Conservation (phyloP, 768 basidiomycete species). For the Trametes coccinea region DNA sequence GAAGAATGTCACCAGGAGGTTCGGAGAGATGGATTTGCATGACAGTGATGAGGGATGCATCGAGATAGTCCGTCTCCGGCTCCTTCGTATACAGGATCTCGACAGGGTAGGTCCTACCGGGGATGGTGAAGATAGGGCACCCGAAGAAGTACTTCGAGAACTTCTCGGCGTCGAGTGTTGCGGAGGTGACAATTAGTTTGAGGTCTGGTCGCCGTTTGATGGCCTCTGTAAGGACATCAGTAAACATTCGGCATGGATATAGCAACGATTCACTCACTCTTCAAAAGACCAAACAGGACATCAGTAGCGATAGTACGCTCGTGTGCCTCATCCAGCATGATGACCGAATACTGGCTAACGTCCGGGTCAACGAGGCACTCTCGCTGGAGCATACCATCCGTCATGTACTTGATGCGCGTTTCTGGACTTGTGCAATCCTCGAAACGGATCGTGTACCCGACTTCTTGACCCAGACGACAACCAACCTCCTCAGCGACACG, state of each 20-base stretch:
- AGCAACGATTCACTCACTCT: conserved; percentile 56
- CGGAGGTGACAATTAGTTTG: conserved; percentile 97
- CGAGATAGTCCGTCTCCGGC: conserved; percentile 95
- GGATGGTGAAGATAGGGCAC: conserved; percentile 99
- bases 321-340: conserved; percentile 99
- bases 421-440: conserved; percentile 99
- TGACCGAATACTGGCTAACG: conserved; percentile 86
- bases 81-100: conserved; percentile 99
- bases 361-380: conserved; percentile 96
- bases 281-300: conserved; percentile 93
- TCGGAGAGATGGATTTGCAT: conserved; percentile 99
- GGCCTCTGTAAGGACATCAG: conserved; percentile 60
- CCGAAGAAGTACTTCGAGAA: conserved; percentile 99
- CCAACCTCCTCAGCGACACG: conserved; percentile 99
- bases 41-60: conserved; percentile 96
- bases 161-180: conserved; percentile 98
- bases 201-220: conserved; percentile 93
- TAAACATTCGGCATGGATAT: conserved; percentile 2
- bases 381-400: conserved; percentile 98
- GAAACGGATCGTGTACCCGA: conserved; percentile 98
- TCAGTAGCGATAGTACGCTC: conserved; percentile 99
- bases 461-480: conserved; percentile 94
- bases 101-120: conserved; percentile 99
- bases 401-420: conserved; percentile 99
- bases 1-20: conserved; percentile 92